Evolutionary conservation across 257 asterid genomes (phyloP).

Genomic region (Jaltomata sinuosa): DNA sequence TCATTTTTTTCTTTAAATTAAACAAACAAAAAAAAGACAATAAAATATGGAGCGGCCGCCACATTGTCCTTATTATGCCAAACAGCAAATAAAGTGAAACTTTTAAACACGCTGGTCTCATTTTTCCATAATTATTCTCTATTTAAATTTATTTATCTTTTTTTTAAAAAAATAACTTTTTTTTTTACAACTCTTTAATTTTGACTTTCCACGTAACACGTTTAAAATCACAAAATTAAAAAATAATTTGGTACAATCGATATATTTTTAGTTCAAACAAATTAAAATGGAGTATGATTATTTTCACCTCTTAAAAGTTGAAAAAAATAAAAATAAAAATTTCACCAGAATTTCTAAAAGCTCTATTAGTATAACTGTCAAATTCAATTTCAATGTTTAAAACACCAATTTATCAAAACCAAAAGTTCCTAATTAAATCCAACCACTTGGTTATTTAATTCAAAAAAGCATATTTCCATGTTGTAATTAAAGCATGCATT

Average conservation of each 20-base stretch:
- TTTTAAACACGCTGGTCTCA: not conserved
- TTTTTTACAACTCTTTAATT: no score
- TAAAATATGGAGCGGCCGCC: not conserved
- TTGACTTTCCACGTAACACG: no score
- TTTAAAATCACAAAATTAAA: no score
- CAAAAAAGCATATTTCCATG: not conserved
- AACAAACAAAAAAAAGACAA: not conserved
- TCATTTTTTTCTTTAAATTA: not conserved
- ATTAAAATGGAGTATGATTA: no score
- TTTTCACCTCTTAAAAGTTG: not conserved
- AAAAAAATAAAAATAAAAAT: not conserved
- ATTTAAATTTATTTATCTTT: no score
- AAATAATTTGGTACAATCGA: no score
- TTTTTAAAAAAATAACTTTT: no score
- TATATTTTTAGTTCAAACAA: no score
- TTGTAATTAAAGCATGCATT: not conserved
- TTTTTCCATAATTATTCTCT: not conserved
- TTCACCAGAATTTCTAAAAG: not conserved
- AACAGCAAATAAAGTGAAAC: not conserved
- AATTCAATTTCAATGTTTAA: not conserved
- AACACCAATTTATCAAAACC: not conserved
- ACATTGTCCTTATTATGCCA: not conserved
- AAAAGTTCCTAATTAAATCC: not conserved
- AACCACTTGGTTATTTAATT: not conserved
- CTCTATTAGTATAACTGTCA: slow-evolving; percentile 3